Base-by-base conservation (phyloP, 805 yeast genomes). In the Metschnikowia kofuensis region DNA sequence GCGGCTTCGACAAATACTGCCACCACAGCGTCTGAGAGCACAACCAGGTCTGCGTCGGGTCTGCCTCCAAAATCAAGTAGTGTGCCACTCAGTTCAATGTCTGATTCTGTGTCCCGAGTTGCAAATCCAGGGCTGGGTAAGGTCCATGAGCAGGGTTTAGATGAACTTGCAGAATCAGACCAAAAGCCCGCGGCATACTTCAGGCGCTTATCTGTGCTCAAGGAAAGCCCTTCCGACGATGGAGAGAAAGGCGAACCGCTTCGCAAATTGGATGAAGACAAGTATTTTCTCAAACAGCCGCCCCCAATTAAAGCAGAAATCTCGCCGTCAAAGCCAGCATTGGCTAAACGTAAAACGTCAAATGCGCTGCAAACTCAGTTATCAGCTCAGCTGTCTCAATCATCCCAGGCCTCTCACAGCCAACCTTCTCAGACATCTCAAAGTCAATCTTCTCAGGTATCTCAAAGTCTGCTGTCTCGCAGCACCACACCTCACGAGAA, bases 151-250 rank as follows among this genome's bases (percentile, higher is more conserved):
- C 26, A 30, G 15, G 37, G 38, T 12, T 40, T 34, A 2, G 50
- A 47, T 8, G 50, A 42, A 8, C 13, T 13, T 14, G 32, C 54
- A 36, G 72, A 65, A 14, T 76, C 72, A 45, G 80, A 76, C 40
- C 77, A 71, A 38, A 79, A 76, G 55, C 79, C 80, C 35, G 80
- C 79, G 21, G 88, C 87, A 26, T 83, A 83, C 59, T 82, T 83
- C 65, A 74, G 84, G 57, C 72, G 89, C 51, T 63, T 85, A 36
- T 83, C 89, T 0, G 81, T 85, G 0, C 62, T 85, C 13, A 84
- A 82, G 10, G 90, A 85, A 50, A 54, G 56, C 12, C 77, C 77
- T 4, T 39, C 48, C 2, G 74, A 68, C 43, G 71, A 65, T 21
- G 21, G 21, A 2, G 21, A 21, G 21, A 21, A 21, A 21, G 4